Conservation (phyloP, 169 alveolate species). For the Cryptosporidium andersoni region DNA sequence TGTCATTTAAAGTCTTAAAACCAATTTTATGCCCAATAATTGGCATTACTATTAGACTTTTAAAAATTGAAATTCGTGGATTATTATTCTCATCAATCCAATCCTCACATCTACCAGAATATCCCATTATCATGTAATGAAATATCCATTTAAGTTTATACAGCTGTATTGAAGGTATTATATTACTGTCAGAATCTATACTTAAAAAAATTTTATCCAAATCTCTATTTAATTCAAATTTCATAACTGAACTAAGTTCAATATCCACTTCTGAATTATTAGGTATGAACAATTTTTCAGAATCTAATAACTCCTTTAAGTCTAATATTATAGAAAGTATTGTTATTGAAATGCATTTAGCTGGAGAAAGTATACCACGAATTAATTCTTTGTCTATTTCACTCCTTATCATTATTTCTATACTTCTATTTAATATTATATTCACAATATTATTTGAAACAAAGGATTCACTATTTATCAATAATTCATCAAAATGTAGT, state of each 20-base stretch:
- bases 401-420: slow-evolving; percentile 17
- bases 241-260: neutral
- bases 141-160: no score
- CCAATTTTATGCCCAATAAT: no score
- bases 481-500: neutral
- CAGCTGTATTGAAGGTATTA: no score
- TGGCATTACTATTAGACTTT: no score
- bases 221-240: neutral
- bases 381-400: neutral
- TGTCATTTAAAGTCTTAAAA: no score
- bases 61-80: no score
- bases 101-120: no score
- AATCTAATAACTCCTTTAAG: neutral
- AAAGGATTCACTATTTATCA: no score
- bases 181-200: no score
- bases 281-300: neutral
- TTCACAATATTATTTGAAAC: slow-evolving; percentile 4
- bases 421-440: slow-evolving; percentile 4
- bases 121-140: no score
- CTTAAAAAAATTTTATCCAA: neutral
- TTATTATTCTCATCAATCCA: no score
- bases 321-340: slow-evolving; percentile 1
- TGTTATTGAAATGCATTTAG: slow-evolving; percentile 1
- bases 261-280: neutral
- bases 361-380: slow-evolving; percentile 14